Conservation (phyloP, 257 asterid species). For the Prunella vulgaris region DNA sequence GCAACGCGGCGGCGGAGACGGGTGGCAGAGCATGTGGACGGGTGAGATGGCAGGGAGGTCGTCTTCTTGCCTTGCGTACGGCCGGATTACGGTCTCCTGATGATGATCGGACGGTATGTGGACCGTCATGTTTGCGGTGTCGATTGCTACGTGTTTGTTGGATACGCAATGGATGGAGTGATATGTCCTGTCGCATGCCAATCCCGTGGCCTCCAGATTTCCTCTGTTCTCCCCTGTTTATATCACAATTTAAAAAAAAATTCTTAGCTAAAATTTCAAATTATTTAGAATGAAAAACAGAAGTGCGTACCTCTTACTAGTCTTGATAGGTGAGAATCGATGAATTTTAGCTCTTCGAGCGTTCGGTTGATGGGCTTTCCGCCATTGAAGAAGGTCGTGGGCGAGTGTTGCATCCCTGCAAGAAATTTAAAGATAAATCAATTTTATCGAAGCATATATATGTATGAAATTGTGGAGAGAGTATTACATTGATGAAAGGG, state of each 20-base stretch:
- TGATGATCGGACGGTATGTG: constrained; percentile 26
- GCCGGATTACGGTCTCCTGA: constrained; percentile 24
- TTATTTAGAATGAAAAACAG: background rate
- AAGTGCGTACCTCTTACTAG: constrained; percentile 36
- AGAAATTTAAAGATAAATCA: background rate
- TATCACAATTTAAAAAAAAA: no score
- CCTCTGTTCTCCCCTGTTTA: constrained; percentile 47
- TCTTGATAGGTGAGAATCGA: constrained; percentile 28
- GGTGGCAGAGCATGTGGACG: constrained; percentile 27
- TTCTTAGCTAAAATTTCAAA: background rate
- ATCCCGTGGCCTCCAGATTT: constrained; percentile 40
- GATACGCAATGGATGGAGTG: constrained; percentile 49
- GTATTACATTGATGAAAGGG: constrained; percentile 34
- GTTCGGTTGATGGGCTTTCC: constrained; percentile 1
- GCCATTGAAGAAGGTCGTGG: constrained; percentile 10
- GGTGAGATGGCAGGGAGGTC: constrained; percentile 28
- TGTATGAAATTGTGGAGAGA: background rate
- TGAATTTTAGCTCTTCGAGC: constrained; percentile 16
- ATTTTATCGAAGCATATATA: background rate
- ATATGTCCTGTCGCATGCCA: constrained; percentile 37
- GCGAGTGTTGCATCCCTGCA: constrained; percentile 38
- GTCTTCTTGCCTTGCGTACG: constrained; percentile 60
- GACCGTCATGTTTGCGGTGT: constrained; percentile 37
- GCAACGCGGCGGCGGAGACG: constrained; percentile 43
- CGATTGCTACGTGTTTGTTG: constrained; percentile 28